Conservation (phyloP, 345 rosid genomes). For the Crucihimalaya himalaica region DNA sequence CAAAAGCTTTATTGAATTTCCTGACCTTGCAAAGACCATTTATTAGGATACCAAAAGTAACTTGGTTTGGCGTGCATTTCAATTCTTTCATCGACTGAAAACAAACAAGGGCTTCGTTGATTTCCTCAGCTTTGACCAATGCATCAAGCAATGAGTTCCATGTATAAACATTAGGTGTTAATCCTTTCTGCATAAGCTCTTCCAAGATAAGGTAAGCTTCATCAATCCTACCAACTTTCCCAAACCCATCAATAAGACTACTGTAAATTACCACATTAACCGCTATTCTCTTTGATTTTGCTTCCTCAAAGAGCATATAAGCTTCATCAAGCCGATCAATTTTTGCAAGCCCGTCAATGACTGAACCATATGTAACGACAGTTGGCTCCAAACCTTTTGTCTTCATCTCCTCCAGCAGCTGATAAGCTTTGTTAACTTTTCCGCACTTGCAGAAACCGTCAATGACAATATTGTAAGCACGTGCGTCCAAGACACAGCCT, state of each 20-base stretch:
- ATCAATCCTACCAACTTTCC: constrained; percentile 92
- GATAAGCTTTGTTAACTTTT: constrained; percentile 85
- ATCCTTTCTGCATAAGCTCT: constrained; percentile 92
- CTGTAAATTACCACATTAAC: constrained; percentile 75
- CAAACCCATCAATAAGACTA: constrained; percentile 95
- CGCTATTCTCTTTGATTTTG: constrained; percentile 73
- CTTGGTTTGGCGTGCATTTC: constrained; percentile 66
- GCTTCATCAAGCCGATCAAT: constrained; percentile 98
- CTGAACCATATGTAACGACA: constrained; percentile 90
- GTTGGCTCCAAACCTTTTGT: constrained; percentile 74
- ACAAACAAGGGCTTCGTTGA: constrained; percentile 80
- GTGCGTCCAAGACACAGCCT: constrained; percentile 81
- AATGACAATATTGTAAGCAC: constrained; percentile 78
- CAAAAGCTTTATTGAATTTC: constrained; percentile 95
- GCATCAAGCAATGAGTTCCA: constrained; percentile 98
- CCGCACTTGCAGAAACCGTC: constrained; percentile 96
- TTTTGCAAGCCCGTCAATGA: constrained; percentile 83
- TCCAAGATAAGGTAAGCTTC: constrained; percentile 96
- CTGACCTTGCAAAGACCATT: constrained; percentile 85
- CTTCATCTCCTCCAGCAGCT: constrained; percentile 96
- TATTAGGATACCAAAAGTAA: constrained; percentile 77
- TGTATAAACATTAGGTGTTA: constrained; percentile 73
- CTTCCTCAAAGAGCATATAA: constrained; percentile 95
- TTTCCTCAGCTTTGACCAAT: constrained; percentile 88
- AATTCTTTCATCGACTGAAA: constrained; percentile 83